Evolutionary conservation across 306 rosid genomes (phyloP).

Genomic region (Quercus rubra): DNA sequence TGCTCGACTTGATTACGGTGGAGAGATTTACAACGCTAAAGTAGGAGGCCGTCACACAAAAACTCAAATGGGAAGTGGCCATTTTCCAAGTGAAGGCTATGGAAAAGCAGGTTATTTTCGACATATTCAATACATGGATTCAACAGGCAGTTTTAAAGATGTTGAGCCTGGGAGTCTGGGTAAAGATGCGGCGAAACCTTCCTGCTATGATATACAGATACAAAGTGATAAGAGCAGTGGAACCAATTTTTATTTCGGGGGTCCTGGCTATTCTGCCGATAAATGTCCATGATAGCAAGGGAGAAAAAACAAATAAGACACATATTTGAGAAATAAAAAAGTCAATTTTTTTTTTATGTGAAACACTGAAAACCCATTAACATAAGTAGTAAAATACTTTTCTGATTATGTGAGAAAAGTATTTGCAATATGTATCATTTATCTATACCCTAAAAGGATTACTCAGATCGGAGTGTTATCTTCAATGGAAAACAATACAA

Average conservation of each 20-base stretch:
- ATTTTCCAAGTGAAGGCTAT: constrained; percentile 9
- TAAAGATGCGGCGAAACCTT: neutral
- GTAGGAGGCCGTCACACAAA: neutral
- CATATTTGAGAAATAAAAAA: too few species aligned
- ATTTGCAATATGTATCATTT: too few species aligned
- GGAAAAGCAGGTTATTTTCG: constrained; percentile 15
- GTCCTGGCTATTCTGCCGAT: constrained; percentile 13
- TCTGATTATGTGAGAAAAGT: too few species aligned
- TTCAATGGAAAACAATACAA: too few species aligned
- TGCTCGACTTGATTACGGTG: neutral
- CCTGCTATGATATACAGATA: neutral
- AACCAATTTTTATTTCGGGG: constrained; percentile 16
- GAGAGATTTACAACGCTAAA: constrained; percentile 9
- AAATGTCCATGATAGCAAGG: neutral
- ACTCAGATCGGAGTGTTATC: too few species aligned
- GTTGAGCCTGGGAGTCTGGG: neutral
- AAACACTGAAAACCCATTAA: too few species aligned
- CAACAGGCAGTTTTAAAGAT: neutral
- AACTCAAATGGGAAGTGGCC: constrained; percentile 37
- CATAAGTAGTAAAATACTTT: too few species aligned
- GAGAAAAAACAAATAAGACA: too few species aligned
- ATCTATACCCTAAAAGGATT: too few species aligned
- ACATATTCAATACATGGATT: constrained; percentile 3
- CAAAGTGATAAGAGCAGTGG: neutral
- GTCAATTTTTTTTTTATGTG: too few species aligned